Base-by-base conservation (phyloP, 495 filamentous ascomycete species). In the Hyaloscypha hepaticicola region DNA sequence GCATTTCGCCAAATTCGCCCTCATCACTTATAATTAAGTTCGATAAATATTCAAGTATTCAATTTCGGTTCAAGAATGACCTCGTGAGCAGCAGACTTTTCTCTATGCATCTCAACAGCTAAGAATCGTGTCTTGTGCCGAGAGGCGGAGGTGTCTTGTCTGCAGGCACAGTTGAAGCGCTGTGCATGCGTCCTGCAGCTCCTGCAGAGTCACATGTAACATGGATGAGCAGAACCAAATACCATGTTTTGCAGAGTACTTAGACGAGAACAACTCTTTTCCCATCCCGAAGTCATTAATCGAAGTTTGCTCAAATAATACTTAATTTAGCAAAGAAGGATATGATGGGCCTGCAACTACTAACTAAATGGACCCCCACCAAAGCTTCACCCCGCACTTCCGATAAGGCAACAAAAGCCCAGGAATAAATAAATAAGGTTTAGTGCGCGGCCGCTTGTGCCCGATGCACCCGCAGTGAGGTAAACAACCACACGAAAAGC, bases 401-500 rank as follows among this genome's bases (percentile, higher is more conserved):
- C 60, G 56, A 64, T 63, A 68, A 61, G 57, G 48, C 33, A 27
- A 5, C 9, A 21, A n/a, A 25, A 12, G 61, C 12, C 9, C 11
- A 12, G 56, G 41, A n/a, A 31, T 38, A 27, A 64, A n/a, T n/a
- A n/a, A 63, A 63, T 58, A 64, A 53, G 41, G 61, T 62, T 58
- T 61, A 49, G 61, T 27, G 26, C 1, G 53, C 65, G 58, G 64
- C 59, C 58, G 65, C 60, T 55, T 66, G 25, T 5, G n/a, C 28
- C 64, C 38, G 58, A 52, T 60, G 27, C 21, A 16, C 38, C 12
- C 11, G 19, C 38, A 16, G 16, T 19, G 12, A 66, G 58, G 64
- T 66, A 66, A 66, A 66, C 64, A 66, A 50, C 55, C 61, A 22
- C 19, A 5, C 24, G 22, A 53, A 50, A 53, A 53, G 50, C 50